Percentiles rank a stretch among this genome's conserved stretches.
Conservation (phyloP, 2,329 filamentous ascomycete genomes). For the Sporothrix pseudoabietina region DNA sequence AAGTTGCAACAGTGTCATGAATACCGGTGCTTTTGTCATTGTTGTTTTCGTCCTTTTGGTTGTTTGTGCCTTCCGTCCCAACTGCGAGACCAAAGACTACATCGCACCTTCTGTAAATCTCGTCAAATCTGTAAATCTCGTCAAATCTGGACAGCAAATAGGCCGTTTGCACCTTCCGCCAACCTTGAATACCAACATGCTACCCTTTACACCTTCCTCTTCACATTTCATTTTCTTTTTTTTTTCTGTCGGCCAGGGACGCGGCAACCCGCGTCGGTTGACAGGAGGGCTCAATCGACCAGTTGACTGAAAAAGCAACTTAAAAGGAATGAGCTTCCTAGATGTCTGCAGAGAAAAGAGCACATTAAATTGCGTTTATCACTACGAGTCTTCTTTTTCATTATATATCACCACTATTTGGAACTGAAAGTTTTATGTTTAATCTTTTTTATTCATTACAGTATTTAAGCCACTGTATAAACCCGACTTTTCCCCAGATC, state of each 20-base stretch:
- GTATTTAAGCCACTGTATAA: conserved; percentile 26
- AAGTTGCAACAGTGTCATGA: neutral
- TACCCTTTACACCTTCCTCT: neutral
- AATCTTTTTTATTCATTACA: conserved; percentile 33
- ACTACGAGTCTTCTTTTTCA: too few relatives aligned
- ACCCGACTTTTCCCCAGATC: conserved; percentile 31
- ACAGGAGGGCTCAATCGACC: neutral
- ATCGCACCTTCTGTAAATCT: neutral
- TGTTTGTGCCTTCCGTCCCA: neutral
- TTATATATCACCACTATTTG: neutral
- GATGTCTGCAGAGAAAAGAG: too few relatives aligned
- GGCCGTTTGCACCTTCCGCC: neutral
- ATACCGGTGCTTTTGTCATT: neutral
- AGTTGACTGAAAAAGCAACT: too few relatives aligned
- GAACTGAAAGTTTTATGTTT: neutral
- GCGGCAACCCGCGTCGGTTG: neutral
- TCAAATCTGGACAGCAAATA: neutral
- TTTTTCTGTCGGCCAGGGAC: neutral
- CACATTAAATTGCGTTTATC: too few relatives aligned
- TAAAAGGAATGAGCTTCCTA: too few relatives aligned
- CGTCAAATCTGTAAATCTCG: neutral
- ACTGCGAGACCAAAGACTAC: neutral
- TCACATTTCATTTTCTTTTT: neutral
- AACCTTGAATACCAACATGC: neutral
- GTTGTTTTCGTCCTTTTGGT: neutral